phyloP scores from a whole-genome alignment of 1,284 basidiomycete genomes.

The Heterobasidion annosum region DNA sequence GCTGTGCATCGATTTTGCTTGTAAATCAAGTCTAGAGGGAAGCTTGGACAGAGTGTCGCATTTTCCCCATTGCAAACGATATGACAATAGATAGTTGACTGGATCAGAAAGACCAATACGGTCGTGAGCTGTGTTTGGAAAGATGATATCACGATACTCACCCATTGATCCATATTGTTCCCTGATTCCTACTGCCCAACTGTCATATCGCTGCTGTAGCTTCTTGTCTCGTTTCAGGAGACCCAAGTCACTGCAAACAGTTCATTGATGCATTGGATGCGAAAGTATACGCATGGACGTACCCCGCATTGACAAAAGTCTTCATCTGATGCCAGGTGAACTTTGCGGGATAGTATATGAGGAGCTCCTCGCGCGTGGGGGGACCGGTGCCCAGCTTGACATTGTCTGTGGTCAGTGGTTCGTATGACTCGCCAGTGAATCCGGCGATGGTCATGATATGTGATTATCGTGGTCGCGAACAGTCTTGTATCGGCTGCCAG shows the following conservation, averaged over 20 bases:
- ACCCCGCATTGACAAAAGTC: slow-evolving; percentile 73
- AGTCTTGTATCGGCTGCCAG: no score
- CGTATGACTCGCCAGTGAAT: not conserved
- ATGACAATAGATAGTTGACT: slow-evolving; percentile 60
- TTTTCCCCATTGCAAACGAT: slow-evolving; percentile 68
- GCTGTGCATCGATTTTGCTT: not conserved
- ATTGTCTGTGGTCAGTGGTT: slow-evolving; percentile 8
- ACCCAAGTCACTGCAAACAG: slow-evolving; percentile 55
- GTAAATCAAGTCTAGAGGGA: slow-evolving; percentile 5
- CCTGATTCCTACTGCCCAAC: slow-evolving; percentile 49
- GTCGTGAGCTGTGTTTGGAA: no score
- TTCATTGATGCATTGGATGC: not conserved
- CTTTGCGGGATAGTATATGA: slow-evolving; percentile 58
- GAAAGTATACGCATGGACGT: slow-evolving; percentile 3
- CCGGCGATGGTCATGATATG: not conserved
- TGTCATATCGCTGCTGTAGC: slow-evolving; percentile 56
- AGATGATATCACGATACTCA: slow-evolving; percentile 15
- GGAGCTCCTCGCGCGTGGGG: slow-evolving; percentile 59
- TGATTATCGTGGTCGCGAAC: no score
- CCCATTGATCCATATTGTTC: slow-evolving; percentile 57
- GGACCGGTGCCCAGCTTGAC: slow-evolving; percentile 44
- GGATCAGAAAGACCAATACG: not conserved
- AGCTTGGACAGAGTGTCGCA: slow-evolving; percentile 47
- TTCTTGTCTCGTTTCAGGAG: slow-evolving; percentile 63
- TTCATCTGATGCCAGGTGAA: slow-evolving; percentile 72